Base-by-base conservation (phyloP, 331 rosid genomes). In the Malus hybrid region DNA sequence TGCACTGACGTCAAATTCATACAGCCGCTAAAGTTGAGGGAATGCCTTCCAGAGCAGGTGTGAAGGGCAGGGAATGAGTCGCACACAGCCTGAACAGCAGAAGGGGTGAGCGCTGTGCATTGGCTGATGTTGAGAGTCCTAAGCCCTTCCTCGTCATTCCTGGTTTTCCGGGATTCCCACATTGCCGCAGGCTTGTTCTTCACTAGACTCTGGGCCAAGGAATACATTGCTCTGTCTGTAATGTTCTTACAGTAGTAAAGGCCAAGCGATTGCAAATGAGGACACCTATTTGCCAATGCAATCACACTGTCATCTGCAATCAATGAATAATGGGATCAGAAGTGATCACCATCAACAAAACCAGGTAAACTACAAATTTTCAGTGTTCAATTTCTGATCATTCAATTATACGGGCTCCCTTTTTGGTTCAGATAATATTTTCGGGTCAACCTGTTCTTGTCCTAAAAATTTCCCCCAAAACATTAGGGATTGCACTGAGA, bases 21-120 rank as follows among this genome's bases (percentile, higher is more conserved):
- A 61, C 99, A 92, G 75, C 97, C 99, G 74, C 99, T 90, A 86
- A 82, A 89, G 81, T 92, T 88, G 85, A 95, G 99, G 7, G 99
- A 90, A 18, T 92, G 97, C 76, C 97, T 85, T 8, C 96, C 97
- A 0, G 93, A 89, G 88, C 99, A 92, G 55, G 99, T 95, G 82
- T 95, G 99, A 8, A 95, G 97, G 0, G 93, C 62, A 3, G 99
- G 99, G 81, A 88, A 95, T 8, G 98, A 89, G 73, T 95, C 93
- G 57, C 99, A 95, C 15, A 95, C 88, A 0, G 98, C 97, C 70
- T 95, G 99, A 52, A 95, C 98, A 7, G 98, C 99, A 0, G 89
- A 74, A 20, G 99, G 99, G 15, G 99, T 95, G 36, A 95, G 98
- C 14, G 98, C 87, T 0, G 98, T 95, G 86, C 99, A 95, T 75